phyloP scores from a whole-genome alignment of 768 basidiomycete genomes.

The Royoungia palumana region DNA sequence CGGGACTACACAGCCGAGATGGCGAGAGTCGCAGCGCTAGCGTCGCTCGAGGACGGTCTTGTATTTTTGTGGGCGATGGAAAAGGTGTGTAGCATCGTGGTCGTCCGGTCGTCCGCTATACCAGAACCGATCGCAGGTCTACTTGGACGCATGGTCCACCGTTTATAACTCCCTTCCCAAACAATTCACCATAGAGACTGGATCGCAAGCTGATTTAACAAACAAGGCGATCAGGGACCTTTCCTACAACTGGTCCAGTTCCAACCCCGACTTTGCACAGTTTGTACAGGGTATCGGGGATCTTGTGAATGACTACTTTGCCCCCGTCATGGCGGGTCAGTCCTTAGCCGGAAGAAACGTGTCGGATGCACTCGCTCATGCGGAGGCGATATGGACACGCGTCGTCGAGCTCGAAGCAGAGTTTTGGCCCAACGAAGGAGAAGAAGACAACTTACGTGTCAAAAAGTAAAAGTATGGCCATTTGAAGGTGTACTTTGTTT shows the following conservation, averaged over 20 bases:
- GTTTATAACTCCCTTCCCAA: conserved; percentile 31
- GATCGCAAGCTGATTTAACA: conserved; percentile 10
- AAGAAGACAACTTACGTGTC: conserved; percentile 21
- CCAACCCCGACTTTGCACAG: conserved; percentile 44
- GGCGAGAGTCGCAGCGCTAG: conserved; percentile 46
- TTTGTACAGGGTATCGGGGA: conserved; percentile 51
- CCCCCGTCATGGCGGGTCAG: conserved; percentile 34
- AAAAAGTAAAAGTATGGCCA: not conserved
- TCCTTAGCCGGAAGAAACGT: conserved; percentile 16
- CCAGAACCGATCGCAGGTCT: conserved; percentile 43
- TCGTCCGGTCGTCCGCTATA: not conserved
- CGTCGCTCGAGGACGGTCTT: conserved; percentile 57
- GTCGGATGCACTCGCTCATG: conserved; percentile 22
- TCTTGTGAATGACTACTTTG: conserved; percentile 41
- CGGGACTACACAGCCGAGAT: conserved; percentile 72
- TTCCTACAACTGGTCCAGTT: conserved; percentile 56
- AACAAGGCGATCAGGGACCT: conserved; percentile 42
- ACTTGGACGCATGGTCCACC: conserved; percentile 64
- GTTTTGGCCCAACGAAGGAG: conserved; percentile 55
- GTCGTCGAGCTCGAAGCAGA: conserved; percentile 58
- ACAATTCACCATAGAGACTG: not conserved
- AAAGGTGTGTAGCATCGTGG: conserved; percentile 39
- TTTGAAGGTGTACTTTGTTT: not conserved
- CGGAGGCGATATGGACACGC: conserved; percentile 54
- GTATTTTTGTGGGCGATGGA: conserved; percentile 82